Conservation (phyloP, 2,329 filamentous ascomycete genomes). For the Cercospora sp. region DNA sequence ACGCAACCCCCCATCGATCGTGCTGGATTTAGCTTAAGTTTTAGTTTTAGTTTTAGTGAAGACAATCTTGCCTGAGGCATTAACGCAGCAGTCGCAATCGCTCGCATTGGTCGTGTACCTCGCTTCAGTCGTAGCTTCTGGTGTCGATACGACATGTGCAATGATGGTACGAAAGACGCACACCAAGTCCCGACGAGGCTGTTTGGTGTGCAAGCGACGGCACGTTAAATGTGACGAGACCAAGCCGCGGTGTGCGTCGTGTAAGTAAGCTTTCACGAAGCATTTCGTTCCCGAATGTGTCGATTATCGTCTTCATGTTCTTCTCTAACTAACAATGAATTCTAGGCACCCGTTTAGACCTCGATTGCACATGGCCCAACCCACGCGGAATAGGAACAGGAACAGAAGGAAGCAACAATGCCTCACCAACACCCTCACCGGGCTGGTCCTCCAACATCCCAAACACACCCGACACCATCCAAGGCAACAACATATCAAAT, state of each 20-base stretch:
- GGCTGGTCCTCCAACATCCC: background rate
- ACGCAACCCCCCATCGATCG: background rate
- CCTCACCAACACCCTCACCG: conserved; percentile 8
- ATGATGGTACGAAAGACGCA: conserved; percentile 24
- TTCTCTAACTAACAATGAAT: background rate
- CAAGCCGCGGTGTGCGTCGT: conserved; percentile 10
- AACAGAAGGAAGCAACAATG: conserved; percentile 6
- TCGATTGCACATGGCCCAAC: conserved; percentile 19
- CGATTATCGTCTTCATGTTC: background rate
- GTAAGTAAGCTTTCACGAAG: conserved; percentile 7
- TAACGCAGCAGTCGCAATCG: background rate
- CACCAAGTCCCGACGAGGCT: conserved; percentile 27
- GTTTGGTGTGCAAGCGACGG: conserved; percentile 27
- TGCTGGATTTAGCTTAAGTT: background rate
- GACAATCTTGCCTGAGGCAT: background rate
- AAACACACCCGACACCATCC: conserved; percentile 1
- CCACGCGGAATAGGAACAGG: background rate
- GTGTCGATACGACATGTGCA: background rate
- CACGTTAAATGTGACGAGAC: conserved; percentile 26
- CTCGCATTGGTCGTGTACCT: background rate
- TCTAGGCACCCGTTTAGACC: conserved; percentile 21
- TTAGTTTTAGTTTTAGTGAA: background rate
- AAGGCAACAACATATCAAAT: background rate
- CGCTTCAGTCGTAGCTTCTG: conserved; percentile 2
- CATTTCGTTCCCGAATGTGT: background rate